phyloP scores from a whole-genome alignment of 2,329 filamentous ascomycete genomes.

The Aspergillus pseudonomiae region DNA sequence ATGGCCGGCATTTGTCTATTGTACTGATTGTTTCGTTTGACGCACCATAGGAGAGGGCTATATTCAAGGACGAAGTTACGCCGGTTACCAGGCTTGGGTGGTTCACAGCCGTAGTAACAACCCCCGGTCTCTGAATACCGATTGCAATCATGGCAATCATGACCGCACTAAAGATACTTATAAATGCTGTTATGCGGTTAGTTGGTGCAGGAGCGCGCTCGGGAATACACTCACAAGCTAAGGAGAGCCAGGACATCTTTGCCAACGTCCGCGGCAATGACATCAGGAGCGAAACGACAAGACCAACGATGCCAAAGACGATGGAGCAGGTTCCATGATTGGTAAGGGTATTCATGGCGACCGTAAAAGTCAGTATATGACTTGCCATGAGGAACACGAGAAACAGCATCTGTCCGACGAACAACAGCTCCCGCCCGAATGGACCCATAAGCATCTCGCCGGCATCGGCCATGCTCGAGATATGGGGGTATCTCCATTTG shows the following conservation, averaged over 20 bases:
- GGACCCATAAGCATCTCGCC: slow-evolving; percentile 62
- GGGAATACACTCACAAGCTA: slow-evolving; percentile 43
- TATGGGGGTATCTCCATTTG: slow-evolving; percentile 57
- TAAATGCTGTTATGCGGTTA: slow-evolving; percentile 47
- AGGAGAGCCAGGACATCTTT: slow-evolving; percentile 61
- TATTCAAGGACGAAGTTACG: not conserved
- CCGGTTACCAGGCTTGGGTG: not conserved
- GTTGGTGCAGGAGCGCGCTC: fast-evolving
- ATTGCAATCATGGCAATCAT: slow-evolving; percentile 67
- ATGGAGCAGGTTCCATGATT: slow-evolving; percentile 63
- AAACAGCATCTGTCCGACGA: slow-evolving; percentile 62
- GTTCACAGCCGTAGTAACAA: not conserved
- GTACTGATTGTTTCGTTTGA: slow-evolving; percentile 48
- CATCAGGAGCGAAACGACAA: slow-evolving; percentile 59
- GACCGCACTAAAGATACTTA: slow-evolving; percentile 64
- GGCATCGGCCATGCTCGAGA: slow-evolving; percentile 69
- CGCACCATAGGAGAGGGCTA: slow-evolving; percentile 12
- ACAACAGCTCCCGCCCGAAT: slow-evolving; percentile 63
- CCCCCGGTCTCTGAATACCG: slow-evolving; percentile 51
- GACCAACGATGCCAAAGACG: slow-evolving; percentile 59
- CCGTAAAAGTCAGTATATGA: slow-evolving; percentile 68
- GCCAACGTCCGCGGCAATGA: slow-evolving; percentile 63
- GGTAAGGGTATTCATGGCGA: slow-evolving; percentile 66
- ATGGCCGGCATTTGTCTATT: not conserved
- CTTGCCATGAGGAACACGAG: slow-evolving; percentile 68